Conservation (phyloP, 768 basidiomycete genomes). For the Suillus subaureus region DNA sequence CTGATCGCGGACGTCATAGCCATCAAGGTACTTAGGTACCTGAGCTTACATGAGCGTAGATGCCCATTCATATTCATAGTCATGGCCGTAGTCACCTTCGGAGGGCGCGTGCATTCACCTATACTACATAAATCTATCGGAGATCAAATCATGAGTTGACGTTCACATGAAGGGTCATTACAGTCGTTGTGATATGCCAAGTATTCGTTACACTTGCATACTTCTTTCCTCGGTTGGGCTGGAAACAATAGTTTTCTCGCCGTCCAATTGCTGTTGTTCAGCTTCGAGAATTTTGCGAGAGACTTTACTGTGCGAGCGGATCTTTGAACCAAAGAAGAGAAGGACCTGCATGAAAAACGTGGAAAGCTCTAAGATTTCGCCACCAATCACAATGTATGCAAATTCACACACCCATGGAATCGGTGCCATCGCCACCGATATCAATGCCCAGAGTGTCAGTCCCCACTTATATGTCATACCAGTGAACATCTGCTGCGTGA, state of each 20-base stretch:
- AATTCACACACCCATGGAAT: constrained; percentile 45
- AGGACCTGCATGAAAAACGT: constrained; percentile 20
- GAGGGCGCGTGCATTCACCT: not conserved
- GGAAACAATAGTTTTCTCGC: not conserved
- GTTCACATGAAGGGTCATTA: not conserved
- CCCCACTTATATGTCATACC: constrained; percentile 52
- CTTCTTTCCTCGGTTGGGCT: not conserved
- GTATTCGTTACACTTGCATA: not conserved
- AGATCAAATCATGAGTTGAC: not conserved
- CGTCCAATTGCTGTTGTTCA: constrained; percentile 9
- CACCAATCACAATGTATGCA: not conserved
- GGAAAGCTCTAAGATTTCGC: not conserved
- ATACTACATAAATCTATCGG: not conserved
- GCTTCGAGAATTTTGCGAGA: constrained; percentile 23
- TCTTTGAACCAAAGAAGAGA: constrained; percentile 34
- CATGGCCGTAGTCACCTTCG: too few species aligned
- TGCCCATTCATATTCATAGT: too few species aligned
- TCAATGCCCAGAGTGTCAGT: constrained; percentile 41
- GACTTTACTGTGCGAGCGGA: constrained; percentile 32
- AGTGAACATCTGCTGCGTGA: constrained; percentile 49
- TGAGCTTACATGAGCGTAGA: too few species aligned
- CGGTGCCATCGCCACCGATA: constrained; percentile 45
- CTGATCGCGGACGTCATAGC: not conserved
- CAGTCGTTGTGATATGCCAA: not conserved
- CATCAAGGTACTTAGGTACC: too few species aligned